These are phyloP conservation scores for Eucalyptus victrix DNA, from an alignment of 345 rosid species.

Conservation along the genomic window DNA sequence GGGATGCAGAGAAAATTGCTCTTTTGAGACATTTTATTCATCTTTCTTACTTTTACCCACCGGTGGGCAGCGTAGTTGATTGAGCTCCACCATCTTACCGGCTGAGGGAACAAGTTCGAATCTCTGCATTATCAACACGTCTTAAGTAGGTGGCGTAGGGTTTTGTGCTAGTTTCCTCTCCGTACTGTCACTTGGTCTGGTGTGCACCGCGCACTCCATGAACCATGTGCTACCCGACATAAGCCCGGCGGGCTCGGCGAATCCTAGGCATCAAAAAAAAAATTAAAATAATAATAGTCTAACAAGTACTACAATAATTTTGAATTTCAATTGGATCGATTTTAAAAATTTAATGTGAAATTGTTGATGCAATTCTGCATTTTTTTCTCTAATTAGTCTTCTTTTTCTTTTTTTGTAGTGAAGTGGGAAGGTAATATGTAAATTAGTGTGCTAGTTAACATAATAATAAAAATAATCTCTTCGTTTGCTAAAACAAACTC, in stretches of 20 bases:
- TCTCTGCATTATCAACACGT: too few species aligned
- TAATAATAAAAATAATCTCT: neutral
- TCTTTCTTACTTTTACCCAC: too few species aligned
- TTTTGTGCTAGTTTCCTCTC: too few species aligned
- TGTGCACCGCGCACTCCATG: rapidly evolving
- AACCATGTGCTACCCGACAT: rapidly evolving
- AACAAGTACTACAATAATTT: neutral
- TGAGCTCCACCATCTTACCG: too few species aligned
- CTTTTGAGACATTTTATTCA: neutral
- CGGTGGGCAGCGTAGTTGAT: rapidly evolving
- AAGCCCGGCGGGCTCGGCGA: too few species aligned
- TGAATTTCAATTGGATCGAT: neutral
- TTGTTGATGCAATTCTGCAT: neutral
- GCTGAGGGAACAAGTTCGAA: too few species aligned
- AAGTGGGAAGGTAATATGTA: neutral
- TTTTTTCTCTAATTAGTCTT: neutral
- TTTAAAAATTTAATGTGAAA: neutral
- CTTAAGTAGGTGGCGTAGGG: too few species aligned
- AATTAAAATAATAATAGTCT: neutral
- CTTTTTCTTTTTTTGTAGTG: neutral
- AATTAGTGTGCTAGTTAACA: neutral
- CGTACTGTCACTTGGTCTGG: rapidly evolving
- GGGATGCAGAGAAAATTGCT: neutral
- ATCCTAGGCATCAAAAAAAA: too few species aligned
- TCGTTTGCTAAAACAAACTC: neutral